Evolutionary conservation across 2,329 filamentous ascomycete species (phyloP).

Genomic region (Calonectria naviculata): DNA sequence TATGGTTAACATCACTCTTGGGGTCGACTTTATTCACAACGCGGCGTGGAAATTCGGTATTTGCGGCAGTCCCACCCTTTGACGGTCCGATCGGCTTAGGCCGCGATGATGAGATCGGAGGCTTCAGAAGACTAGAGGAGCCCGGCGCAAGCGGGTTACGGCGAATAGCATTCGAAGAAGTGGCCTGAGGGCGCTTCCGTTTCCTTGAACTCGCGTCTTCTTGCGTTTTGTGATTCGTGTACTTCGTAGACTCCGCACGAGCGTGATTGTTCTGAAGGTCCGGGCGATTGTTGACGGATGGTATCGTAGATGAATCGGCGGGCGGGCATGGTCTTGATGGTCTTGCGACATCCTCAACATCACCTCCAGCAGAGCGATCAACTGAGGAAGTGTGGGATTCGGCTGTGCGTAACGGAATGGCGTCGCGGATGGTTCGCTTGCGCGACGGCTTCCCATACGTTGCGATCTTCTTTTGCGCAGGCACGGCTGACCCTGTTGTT

Average conservation of each 20-base stretch:
- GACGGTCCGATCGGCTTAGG: slow-evolving; percentile 10
- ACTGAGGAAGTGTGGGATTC: slow-evolving; percentile 25
- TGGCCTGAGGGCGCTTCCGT: slow-evolving; percentile 35
- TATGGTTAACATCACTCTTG: slow-evolving; percentile 9
- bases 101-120: slow-evolving; percentile 21
- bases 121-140: slow-evolving; percentile 22
- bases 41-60: background rate
- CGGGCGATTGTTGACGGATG: slow-evolving; percentile 17
- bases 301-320: slow-evolving; percentile 28
- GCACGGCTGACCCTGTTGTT: slow-evolving; percentile 32
- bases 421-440: slow-evolving; percentile 33
- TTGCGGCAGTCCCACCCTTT: slow-evolving; percentile 13
- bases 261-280: slow-evolving; percentile 3
- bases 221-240: slow-evolving; percentile 16
- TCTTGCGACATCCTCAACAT: slow-evolving; percentile 22
- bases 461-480: slow-evolving; percentile 36
- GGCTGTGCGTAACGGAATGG: slow-evolving; percentile 35
- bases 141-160: slow-evolving; percentile 8
- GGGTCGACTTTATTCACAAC: slow-evolving; percentile 13
- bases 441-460: slow-evolving; percentile 43
- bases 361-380: slow-evolving; percentile 17
- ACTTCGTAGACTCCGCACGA: slow-evolving; percentile 11
- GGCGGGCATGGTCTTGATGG: slow-evolving; percentile 28
- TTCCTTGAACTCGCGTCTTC: slow-evolving; percentile 35
- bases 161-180: slow-evolving; percentile 11